A percentile compares a stretch with the other conserved stretches of the same genome.
These are phyloP conservation scores for Septoria petroselini DNA, from an alignment of 2,329 filamentous ascomycete species.

Conservation along the genomic window DNA sequence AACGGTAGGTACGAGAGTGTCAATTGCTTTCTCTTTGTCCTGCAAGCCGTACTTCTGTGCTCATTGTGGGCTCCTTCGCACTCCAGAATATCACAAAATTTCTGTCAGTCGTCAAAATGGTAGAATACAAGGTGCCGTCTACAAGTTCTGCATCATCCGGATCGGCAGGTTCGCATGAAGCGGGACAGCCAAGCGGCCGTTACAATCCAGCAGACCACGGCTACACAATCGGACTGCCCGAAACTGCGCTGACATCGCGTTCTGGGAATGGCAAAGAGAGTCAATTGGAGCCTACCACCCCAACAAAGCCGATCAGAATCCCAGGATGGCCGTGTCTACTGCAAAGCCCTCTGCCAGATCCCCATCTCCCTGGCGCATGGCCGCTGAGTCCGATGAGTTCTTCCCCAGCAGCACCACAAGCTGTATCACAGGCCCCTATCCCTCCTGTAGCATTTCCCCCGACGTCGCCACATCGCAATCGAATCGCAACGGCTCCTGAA, in stretches of 20 bases:
- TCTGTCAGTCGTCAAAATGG: background rate
- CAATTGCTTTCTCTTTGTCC: background rate
- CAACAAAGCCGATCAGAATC: background rate
- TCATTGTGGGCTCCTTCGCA: background rate
- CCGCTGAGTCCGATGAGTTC: background rate
- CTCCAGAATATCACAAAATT: background rate
- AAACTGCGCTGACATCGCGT: background rate
- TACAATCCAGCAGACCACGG: background rate
- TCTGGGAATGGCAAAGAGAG: background rate
- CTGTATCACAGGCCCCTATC: background rate
- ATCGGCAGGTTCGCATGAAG: background rate
- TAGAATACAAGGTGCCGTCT: background rate
- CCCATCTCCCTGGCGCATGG: background rate
- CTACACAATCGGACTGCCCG: background rate
- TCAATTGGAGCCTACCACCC: background rate
- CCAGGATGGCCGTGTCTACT: background rate
- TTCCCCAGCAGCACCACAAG: background rate
- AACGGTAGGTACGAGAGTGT: background rate
- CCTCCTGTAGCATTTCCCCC: conserved; percentile 3
- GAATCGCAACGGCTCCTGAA: conserved; percentile 1
- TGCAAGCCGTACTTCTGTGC: background rate
- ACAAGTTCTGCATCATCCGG: background rate
- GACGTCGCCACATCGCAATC: background rate
- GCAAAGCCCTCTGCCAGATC: conserved; percentile 4
- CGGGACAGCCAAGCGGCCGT: background rate